A percentile compares a stretch with the other conserved stretches of the same genome.
phyloP scores from a whole-genome alignment of 2,329 filamentous ascomycete species.

The Xylaria sp. region DNA sequence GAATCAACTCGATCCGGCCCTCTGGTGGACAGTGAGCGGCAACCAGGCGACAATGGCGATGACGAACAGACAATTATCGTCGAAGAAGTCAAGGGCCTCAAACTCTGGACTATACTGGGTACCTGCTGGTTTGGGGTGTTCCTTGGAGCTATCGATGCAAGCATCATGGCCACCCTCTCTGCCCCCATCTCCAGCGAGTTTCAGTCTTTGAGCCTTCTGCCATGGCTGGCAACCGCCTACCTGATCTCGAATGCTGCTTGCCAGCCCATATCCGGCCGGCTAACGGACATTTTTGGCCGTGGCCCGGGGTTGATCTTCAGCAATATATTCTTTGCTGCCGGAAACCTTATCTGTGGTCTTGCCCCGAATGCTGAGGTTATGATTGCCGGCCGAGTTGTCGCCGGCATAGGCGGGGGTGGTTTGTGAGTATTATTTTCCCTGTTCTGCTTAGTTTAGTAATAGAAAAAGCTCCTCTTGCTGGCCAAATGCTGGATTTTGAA shows the following conservation, averaged over 20 bases:
- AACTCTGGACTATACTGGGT: conserved; percentile 64
- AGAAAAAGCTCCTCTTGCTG: not conserved
- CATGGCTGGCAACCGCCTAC: conserved; percentile 89
- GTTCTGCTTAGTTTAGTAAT: not conserved
- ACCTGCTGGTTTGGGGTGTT: conserved; percentile 70
- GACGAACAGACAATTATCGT: conserved; percentile 61
- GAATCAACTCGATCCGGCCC: conserved; percentile 21
- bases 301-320: conserved; percentile 81
- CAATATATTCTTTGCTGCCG: conserved; percentile 80
- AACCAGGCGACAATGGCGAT: conserved; percentile 50
- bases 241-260: conserved; percentile 88
- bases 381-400: conserved; percentile 80
- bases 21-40: conserved; percentile 11
- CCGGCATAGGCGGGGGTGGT: conserved; percentile 80
- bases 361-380: conserved; percentile 73
- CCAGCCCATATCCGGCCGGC: conserved; percentile 83
- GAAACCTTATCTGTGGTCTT: conserved; percentile 85
- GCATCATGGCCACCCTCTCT: conserved; percentile 86
- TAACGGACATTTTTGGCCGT: conserved; percentile 90
- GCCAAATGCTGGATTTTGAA: too few relatives aligned
- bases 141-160: conserved; percentile 75
- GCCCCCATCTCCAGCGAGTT: conserved; percentile 87
- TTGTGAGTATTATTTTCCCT: not conserved
- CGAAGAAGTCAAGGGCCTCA: conserved; percentile 59
- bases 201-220: conserved; percentile 80